phyloP scores from a whole-genome alignment of 129 eudicot species.

The Kitagawia praeruptora region DNA sequence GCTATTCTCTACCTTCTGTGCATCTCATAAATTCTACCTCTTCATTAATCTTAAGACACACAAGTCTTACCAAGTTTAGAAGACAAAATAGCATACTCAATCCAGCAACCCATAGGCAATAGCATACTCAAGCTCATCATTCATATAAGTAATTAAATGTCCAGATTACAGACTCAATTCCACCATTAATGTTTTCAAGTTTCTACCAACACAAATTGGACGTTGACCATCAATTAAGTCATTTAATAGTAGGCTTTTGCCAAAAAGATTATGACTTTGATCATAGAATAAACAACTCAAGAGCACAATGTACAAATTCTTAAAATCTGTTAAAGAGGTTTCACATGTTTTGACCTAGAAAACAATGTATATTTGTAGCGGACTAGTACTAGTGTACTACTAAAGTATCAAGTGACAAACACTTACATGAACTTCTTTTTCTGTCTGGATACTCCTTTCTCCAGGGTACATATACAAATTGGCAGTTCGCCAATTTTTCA shows the following conservation, averaged over 20 bases:
- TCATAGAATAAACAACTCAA: not conserved
- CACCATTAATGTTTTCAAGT: not conserved
- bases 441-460: not conserved
- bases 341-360: not conserved
- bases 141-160: not conserved
- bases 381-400: not conserved
- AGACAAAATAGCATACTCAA: not conserved
- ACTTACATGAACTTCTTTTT: not conserved
- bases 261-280: not conserved
- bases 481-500: not conserved
- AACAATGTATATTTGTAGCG: not conserved
- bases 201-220: not conserved
- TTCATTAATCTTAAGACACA: not conserved
- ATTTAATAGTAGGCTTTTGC: not conserved
- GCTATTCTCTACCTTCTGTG: not conserved
- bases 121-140: not conserved
- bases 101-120: not conserved
- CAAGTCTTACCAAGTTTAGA: not conserved
- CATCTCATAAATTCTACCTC: not conserved
- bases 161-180: not conserved
- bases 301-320: not conserved
- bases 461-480: not conserved
- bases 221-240: not conserved
- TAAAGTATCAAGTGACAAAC: not conserved
- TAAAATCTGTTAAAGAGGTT: not conserved